Conservation (phyloP, 768 basidiomycete genomes). For the Macrolepiota dolichaula region DNA sequence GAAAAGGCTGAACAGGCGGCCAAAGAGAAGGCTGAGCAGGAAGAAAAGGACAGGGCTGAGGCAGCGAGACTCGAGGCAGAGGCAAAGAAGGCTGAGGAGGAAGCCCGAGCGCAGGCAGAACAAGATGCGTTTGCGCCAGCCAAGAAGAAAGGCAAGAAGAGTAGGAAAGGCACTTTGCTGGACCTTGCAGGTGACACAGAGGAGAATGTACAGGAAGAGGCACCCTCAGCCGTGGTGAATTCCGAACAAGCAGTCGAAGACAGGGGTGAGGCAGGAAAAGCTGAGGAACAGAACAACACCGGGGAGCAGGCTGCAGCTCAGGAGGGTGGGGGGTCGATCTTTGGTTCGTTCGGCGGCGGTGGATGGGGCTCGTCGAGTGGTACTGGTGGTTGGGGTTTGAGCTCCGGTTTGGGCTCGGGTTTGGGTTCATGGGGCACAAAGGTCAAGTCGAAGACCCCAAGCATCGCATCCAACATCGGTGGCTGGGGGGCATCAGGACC, state of each 20-base stretch:
- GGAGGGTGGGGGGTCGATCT: conserved; percentile 11
- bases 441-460: conserved; percentile 2
- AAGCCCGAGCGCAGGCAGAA: neutral
- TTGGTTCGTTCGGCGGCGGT: conserved; percentile 4
- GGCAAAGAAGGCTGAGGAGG: conserved; percentile 1
- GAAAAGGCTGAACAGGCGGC: neutral
- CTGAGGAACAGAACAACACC: conserved; percentile 13
- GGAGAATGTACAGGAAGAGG: conserved; percentile 13
- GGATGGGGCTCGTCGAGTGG: neutral
- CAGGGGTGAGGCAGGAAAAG: neutral
- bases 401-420: neutral
- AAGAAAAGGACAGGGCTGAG: neutral
- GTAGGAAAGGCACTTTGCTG: conserved; percentile 3
- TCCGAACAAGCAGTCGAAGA: conserved; percentile 9
- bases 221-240: conserved; percentile 1
- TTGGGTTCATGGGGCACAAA: conserved; percentile 7
- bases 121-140: neutral
- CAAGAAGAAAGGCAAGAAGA: conserved; percentile 2
- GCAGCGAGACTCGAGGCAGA: neutral
- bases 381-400: neutral
- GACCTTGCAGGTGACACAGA: conserved; percentile 3
- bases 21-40: conserved; percentile 10
- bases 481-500: neutral
- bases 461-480: neutral
- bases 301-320: conserved; percentile 6